Percentiles rank a stretch among this genome's conserved stretches.
These are phyloP conservation scores for Oryza brachyantha DNA, from an alignment of 176 grass and related monocot genomes.

Conservation along the genomic window DNA sequence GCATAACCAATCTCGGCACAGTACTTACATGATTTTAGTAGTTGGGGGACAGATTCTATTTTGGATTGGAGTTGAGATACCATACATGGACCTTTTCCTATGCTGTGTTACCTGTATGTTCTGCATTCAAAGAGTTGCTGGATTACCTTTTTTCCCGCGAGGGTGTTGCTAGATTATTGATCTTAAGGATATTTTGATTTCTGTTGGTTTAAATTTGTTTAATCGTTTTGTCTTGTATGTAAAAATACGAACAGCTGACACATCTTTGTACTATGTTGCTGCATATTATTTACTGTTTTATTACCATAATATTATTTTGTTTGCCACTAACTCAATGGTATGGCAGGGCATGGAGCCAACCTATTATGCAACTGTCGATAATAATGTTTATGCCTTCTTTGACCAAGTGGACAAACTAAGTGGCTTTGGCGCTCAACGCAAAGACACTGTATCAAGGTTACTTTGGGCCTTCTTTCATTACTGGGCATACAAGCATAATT, in stretches of 20 bases:
- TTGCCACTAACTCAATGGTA: constrained; percentile 16
- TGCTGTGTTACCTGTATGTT: not conserved
- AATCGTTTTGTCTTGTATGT: not conserved
- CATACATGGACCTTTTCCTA: not conserved
- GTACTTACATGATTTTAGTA: not conserved
- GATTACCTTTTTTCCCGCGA: not conserved
- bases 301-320: not conserved
- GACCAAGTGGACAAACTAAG: constrained; percentile 72
- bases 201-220: not conserved
- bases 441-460: constrained; percentile 69
- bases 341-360: constrained; percentile 72
- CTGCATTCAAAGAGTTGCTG: not conserved
- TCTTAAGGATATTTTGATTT: constrained; percentile 13
- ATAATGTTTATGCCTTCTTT: constrained; percentile 66
- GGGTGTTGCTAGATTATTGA: not conserved
- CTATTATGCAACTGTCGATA: constrained; percentile 60
- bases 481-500: constrained; percentile 94
- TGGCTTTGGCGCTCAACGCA: constrained; percentile 62
- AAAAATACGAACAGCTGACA: not conserved
- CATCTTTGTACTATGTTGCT: constrained; percentile 6
- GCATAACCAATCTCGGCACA: not conserved
- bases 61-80: not conserved
- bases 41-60: not conserved
- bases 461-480: constrained; percentile 98
- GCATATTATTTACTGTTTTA: not conserved